These are phyloP conservation scores for Paramecium sexaurelia DNA, from an alignment of 73 alveolate genomes.

Conservation along the genomic window DNA sequence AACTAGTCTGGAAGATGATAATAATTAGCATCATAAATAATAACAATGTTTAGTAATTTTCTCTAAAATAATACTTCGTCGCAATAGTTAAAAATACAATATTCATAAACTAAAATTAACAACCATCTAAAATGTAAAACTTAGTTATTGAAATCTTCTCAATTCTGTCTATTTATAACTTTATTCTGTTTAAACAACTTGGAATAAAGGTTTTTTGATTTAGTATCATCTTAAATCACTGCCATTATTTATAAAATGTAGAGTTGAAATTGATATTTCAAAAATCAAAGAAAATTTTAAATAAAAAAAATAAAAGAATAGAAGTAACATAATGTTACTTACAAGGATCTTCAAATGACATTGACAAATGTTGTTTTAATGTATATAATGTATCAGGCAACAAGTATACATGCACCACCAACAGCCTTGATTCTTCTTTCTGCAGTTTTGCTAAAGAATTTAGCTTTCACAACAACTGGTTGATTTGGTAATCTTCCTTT, in stretches of 20 bases:
- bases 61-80: not conserved
- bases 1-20: conserved; percentile 55
- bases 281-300: not conserved
- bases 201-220: too few relatives aligned
- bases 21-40: not conserved
- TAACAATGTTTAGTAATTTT: not conserved
- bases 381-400: conserved; percentile 82
- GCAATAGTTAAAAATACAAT: not conserved
- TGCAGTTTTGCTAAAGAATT: conserved; percentile 93
- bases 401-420: conserved; percentile 97
- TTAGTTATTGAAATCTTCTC: too few relatives aligned
- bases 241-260: conserved; percentile 34
- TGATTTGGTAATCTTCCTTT: conserved; percentile 94
- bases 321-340: not conserved
- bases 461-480: conserved; percentile 95
- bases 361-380: not conserved
- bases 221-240: conserved; percentile 46
- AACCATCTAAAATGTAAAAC: too few relatives aligned
- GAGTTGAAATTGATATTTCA: not conserved
- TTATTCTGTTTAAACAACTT: too few relatives aligned
- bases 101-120: conserved; percentile 27
- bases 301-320: not conserved
- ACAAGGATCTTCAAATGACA: not conserved
- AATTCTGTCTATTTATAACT: too few relatives aligned
- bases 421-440: conserved; percentile 98